Percentiles rank a stretch among this genome's conserved stretches.
Conservation (phyloP, 352 stramenopile genomes). For the Chrysophaeum taylorii region DNA sequence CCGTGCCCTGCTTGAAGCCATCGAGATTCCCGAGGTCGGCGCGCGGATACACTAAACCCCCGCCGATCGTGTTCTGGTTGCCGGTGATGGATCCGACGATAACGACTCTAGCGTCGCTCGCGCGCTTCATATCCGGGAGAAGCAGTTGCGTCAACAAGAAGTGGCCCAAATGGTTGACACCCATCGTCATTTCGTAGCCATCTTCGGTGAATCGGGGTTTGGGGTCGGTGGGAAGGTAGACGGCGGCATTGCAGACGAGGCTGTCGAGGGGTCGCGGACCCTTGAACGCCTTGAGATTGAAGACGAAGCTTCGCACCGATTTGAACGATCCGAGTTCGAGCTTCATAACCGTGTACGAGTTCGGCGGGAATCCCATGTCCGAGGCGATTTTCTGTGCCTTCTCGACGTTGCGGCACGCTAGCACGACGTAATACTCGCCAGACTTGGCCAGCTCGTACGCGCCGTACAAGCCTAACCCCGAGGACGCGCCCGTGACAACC, state of each 20-base stretch:
- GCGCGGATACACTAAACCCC: constrained; percentile 55
- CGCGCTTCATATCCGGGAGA: constrained; percentile 60
- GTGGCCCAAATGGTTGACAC: constrained; percentile 81
- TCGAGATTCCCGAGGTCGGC: constrained; percentile 59
- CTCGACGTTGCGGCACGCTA: constrained; percentile 49
- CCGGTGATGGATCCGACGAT: constrained; percentile 71
- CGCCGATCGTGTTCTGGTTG: constrained; percentile 66
- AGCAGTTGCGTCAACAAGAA: constrained; percentile 72
- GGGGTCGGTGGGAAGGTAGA: constrained; percentile 55
- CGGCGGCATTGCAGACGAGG: constrained; percentile 59
- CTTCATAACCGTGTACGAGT: constrained; percentile 54
- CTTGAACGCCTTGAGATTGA: constrained; percentile 62
- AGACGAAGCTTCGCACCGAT: constrained; percentile 51
- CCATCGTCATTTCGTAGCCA: constrained; percentile 81
- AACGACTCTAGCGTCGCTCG: constrained; percentile 50
- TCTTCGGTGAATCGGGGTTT: constrained; percentile 65
- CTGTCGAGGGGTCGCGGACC: constrained; percentile 41
- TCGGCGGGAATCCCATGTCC: constrained; percentile 32
- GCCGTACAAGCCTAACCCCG: constrained; percentile 44
- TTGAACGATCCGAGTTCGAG: constrained; percentile 49
- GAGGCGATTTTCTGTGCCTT: constrained; percentile 36
- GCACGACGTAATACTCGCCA: constrained; percentile 52
- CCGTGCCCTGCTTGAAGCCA: constrained; percentile 47
- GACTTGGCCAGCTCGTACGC: constrained; percentile 43
- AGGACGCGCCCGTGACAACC: constrained; percentile 55